Evolutionary conservation across 176 grass and related monocot genomes (phyloP).

Genomic region (Zea mays): DNA sequence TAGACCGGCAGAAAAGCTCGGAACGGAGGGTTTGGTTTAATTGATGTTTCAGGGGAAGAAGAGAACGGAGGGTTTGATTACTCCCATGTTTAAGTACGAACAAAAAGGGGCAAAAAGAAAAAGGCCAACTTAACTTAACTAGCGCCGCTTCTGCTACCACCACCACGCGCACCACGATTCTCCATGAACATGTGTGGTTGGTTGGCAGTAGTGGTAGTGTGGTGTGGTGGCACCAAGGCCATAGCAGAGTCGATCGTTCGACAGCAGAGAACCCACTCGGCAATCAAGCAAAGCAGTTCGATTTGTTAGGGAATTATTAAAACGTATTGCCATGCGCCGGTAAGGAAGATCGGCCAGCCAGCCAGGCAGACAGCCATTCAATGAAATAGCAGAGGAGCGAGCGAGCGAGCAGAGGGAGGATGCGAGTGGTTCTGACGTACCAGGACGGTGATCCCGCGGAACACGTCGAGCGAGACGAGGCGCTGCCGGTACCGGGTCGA

Average conservation of each 20-base stretch:
- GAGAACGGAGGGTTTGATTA: conserved; percentile 16
- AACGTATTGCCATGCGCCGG: no score
- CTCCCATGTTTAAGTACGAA: conserved; percentile 37
- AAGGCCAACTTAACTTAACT: not conserved
- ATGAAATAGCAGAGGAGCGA: not conserved
- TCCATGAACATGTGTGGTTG: conserved; percentile 32
- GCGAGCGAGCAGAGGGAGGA: not conserved
- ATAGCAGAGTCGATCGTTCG: not conserved
- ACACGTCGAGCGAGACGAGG: conserved; percentile 77
- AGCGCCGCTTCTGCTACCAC: not conserved
- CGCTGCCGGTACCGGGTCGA: conserved; percentile 39
- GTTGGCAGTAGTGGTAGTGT: no score
- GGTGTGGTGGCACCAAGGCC: no score
- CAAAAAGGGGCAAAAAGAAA: conserved; percentile 35
- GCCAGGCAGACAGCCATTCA: not conserved
- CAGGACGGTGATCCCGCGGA: conserved; percentile 70
- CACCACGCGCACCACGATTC: conserved; percentile 34
- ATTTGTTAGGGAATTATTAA: not conserved
- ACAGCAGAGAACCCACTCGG: conserved; percentile 6
- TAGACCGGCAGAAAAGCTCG: not conserved
- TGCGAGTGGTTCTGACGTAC: conserved; percentile 19
- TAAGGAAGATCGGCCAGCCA: no score
- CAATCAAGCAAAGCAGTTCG: conserved; percentile 19
- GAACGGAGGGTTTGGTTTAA: not conserved
- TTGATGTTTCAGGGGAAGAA: conserved; percentile 4